A percentile compares a stretch with the other conserved stretches of the same genome.
Evolutionary conservation across 2,329 filamentous ascomycete species (phyloP).

Genomic region (Teratosphaeria zuluensis): DNA sequence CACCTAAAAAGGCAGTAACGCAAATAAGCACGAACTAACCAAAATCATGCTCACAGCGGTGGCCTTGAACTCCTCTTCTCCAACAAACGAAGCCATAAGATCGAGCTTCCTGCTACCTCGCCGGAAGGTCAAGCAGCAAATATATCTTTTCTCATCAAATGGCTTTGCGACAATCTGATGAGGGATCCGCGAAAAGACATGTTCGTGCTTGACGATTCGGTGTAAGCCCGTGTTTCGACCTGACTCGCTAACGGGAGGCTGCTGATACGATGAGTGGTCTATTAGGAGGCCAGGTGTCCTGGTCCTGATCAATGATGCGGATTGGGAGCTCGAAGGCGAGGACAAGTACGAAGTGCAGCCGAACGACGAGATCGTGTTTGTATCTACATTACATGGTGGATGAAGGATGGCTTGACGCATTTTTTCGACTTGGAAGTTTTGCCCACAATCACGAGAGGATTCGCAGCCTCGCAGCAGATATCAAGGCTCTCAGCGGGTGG

Average conservation of each 20-base stretch:
- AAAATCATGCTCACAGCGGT: conserved; percentile 47
- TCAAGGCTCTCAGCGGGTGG: too few relatives aligned
- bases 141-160: conserved; percentile 64
- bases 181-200: conserved; percentile 76
- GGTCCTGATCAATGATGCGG: conserved; percentile 92
- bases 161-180: conserved; percentile 77
- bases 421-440: neutral
- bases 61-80: conserved; percentile 92
- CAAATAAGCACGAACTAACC: conserved; percentile 1
- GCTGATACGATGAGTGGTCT: neutral
- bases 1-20: conserved; percentile 7
- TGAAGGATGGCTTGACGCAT: conserved; percentile 31
- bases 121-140: conserved; percentile 53
- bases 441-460: neutral
- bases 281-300: conserved; percentile 87
- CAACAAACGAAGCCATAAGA: conserved; percentile 62
- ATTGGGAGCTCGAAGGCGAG: conserved; percentile 97
- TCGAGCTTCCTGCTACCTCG: conserved; percentile 58
- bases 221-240: conserved; percentile 52
- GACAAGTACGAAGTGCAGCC: conserved; percentile 75
- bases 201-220: conserved; percentile 76
- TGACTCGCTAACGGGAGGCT: neutral
- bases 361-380: conserved; percentile 85
- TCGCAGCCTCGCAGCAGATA: neutral
- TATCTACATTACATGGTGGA: conserved; percentile 91